phyloP scores from a whole-genome alignment of 345 rosid species.

The Syzygium oleosum region DNA sequence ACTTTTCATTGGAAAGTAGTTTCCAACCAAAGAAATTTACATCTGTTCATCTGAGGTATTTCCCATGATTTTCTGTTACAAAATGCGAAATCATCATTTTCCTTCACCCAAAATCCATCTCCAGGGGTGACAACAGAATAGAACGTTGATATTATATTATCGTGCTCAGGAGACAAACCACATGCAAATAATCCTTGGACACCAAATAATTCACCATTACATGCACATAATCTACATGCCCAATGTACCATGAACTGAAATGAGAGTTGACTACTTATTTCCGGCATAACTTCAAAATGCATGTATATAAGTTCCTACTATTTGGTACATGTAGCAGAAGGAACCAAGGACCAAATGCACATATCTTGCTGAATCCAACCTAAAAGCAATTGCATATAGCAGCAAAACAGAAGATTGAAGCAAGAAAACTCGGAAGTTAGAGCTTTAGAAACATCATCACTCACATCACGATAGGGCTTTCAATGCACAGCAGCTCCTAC shows the following conservation, averaged over 20 bases:
- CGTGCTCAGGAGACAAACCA: neutral
- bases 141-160: neutral
- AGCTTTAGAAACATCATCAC: neutral
- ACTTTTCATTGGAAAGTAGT: neutral
- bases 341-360: neutral
- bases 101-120: neutral
- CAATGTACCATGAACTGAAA: neutral
- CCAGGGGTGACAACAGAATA: neutral
- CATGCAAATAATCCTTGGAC: neutral
- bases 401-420: neutral
- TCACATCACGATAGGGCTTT: neutral
- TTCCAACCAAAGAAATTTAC: neutral
- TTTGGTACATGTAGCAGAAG: neutral
- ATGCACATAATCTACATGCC: neutral
- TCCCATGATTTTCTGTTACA: neutral
- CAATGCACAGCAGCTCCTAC: neutral
- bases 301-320: neutral
- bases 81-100: neutral
- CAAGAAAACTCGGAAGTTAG: neutral
- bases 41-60: neutral
- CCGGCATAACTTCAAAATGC: neutral
- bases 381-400: neutral
- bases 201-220: neutral
- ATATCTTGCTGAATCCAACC: neutral
- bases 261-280: neutral